phyloP scores from a whole-genome alignment of 2,329 filamentous ascomycete species.

The Beauveria sp. region DNA sequence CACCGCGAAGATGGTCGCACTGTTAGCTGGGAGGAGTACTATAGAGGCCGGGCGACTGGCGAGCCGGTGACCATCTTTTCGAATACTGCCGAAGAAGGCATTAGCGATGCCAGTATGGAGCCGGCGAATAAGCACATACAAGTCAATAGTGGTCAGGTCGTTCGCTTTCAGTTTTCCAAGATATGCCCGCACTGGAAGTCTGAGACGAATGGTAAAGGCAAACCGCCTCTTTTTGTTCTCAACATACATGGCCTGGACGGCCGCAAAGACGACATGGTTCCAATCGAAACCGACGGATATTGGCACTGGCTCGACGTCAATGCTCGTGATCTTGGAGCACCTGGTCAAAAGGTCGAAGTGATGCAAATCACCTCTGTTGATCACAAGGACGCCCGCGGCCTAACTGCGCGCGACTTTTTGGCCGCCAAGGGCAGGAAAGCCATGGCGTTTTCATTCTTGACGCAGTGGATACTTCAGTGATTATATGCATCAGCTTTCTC shows the following conservation, averaged over 20 bases:
- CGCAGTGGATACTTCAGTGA: conserved; percentile 43
- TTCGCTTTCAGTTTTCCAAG: conserved; percentile 75
- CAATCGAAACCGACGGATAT: conserved; percentile 69
- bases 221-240: conserved; percentile 62
- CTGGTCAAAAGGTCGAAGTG: conserved; percentile 61
- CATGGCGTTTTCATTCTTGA: conserved; percentile 37
- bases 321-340: conserved; percentile 54
- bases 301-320: conserved; percentile 77
- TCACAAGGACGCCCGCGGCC: conserved; percentile 38
- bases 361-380: conserved; percentile 49
- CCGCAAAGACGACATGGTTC: conserved; percentile 57
- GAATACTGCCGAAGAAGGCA: conserved; percentile 39
- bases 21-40: conserved; percentile 76
- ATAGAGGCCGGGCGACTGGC: conserved; percentile 49
- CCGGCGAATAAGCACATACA: conserved; percentile 47
- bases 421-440: conserved; percentile 34
- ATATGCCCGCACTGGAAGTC: conserved; percentile 77
- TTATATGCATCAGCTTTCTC: not conserved
- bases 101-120: conserved; percentile 50
- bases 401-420: conserved; percentile 39
- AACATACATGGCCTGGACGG: conserved; percentile 60
- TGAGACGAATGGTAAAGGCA: conserved; percentile 57
- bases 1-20: conserved; percentile 65
- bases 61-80: conserved; percentile 41
- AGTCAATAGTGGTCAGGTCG: conserved; percentile 44